Evolutionary conservation across 208 protist genomes (phyloP).

Genomic region (Crithidia acanthocephali): DNA sequence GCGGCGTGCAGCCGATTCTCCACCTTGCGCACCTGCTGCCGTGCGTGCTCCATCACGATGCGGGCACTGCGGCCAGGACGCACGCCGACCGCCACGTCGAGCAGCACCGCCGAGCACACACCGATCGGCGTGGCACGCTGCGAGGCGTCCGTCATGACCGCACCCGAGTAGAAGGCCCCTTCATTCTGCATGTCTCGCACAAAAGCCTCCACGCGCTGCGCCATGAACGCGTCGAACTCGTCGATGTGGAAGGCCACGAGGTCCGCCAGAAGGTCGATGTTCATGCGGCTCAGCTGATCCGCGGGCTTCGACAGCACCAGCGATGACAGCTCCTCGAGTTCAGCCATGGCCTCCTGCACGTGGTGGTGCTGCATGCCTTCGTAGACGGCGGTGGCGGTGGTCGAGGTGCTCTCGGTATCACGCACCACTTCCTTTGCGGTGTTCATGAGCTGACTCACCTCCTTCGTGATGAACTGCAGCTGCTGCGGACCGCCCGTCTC

Average conservation of each 20-base stretch:
- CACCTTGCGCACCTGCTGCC: slow-evolving; percentile 41
- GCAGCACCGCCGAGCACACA: slow-evolving; percentile 60
- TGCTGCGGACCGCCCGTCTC: slow-evolving; percentile 60
- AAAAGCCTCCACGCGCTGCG: slow-evolving; percentile 66
- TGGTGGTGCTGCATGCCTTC: slow-evolving; percentile 67
- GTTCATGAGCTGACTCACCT: slow-evolving; percentile 36
- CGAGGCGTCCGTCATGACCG: slow-evolving; percentile 58
- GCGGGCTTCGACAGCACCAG: slow-evolving; percentile 48
- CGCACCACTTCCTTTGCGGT: slow-evolving; percentile 27
- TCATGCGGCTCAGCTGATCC: slow-evolving; percentile 64
- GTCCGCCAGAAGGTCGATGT: slow-evolving; percentile 73
- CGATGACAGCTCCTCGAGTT: slow-evolving; percentile 67
- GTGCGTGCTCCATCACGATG: slow-evolving; percentile 79
- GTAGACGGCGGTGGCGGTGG: slow-evolving; percentile 61
- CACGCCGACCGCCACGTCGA: slow-evolving; percentile 85
- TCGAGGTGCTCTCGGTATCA: slow-evolving; percentile 27
- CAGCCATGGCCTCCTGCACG: slow-evolving; percentile 58
- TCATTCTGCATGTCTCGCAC: slow-evolving; percentile 79
- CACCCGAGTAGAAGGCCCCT: slow-evolving; percentile 53
- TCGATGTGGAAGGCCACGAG: slow-evolving; percentile 79
- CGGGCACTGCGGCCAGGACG: slow-evolving; percentile 64
- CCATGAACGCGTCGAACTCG: slow-evolving; percentile 84
- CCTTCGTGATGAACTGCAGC: slow-evolving; percentile 54
- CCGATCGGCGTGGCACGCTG: slow-evolving; percentile 51
- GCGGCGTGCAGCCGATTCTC: slow-evolving; percentile 68